Percentiles rank a stretch among this genome's conserved stretches.
Conservation (phyloP, 2,329 filamentous ascomycete species). For the Drechslerella dactyloides region DNA sequence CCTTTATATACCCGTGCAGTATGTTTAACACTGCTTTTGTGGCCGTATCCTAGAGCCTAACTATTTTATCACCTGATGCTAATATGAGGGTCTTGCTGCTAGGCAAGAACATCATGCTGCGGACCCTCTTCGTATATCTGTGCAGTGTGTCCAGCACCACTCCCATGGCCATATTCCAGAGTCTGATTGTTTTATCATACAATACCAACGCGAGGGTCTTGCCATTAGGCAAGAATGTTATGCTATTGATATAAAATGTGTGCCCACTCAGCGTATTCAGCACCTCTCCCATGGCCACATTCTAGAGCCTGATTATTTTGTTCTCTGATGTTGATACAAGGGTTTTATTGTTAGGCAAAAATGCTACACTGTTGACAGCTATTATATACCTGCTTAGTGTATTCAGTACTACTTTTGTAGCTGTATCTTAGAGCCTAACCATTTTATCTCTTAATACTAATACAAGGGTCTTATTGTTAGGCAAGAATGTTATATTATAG, state of each 20-base stretch:
- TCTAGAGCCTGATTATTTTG: not conserved
- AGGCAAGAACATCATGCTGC: too few species aligned
- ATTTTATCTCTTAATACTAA: too few species aligned
- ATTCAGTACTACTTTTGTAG: not conserved
- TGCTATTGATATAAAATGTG: not conserved
- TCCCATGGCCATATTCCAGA: too few species aligned
- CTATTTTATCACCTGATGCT: too few species aligned
- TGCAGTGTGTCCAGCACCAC: too few species aligned
- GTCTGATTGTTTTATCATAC: too few species aligned
- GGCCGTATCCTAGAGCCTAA: constrained; percentile 2
- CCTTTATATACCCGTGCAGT: constrained; percentile 63
- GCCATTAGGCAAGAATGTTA: constrained; percentile 76
- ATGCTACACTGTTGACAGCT: constrained; percentile 64
- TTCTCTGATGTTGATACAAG: not conserved
- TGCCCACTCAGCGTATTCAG: not conserved
- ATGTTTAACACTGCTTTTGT: not conserved
- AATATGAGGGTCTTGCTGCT: too few species aligned
- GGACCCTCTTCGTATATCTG: too few species aligned
- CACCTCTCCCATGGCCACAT: not conserved
- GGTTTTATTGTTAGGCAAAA: constrained; percentile 2
- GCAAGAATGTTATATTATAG: too few species aligned
- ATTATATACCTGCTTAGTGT: constrained; percentile 59
- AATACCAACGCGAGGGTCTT: too few species aligned
- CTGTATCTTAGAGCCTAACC: not conserved
- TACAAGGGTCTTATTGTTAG: too few species aligned